Evolutionary conservation across 2,329 filamentous ascomycete species (phyloP), one percentile per base, ranked within the genome.

Genomic region (Ustilaginoidea virens): DNA sequence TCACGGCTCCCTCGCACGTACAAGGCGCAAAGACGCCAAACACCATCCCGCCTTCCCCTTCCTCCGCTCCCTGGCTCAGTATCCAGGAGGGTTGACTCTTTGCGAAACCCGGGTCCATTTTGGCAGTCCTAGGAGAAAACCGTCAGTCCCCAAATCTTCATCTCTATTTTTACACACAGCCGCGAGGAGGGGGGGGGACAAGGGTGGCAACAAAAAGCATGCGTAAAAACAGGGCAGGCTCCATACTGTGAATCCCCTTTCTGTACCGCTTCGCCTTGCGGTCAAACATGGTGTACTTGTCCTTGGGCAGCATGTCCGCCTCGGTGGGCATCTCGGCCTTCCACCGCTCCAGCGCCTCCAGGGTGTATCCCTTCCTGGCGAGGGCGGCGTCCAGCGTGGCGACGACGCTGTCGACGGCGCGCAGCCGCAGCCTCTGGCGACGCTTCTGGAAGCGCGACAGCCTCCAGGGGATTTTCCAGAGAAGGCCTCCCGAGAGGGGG

Each of bases 251-350:
- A 53, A 98, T 86, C 32, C 85, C 82, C 72, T 98, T 98, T 51
- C 90, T 69, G 55, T 96, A 98, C 45, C 72, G 76, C 73, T 86
- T 92, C 53, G 80, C 85, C 58, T 96, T 94, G 44, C 86, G 76
- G 56, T 93, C 87, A 56, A 96, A 98, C 47, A 98, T 79, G 17
- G 83, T 93, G 61, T 98, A 98, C 61, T 98, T 98, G 61, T 98
- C 90, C 56, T 73, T 79, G 26, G 90, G 79, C 52, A 92, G 52
- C 90, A 98, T 98, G 65, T 96, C 85, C 47, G 74, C 69, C 66
- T 98, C 90, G 16, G 74, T 80, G 14, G 90, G 90, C 90, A 98
- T 98, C 57, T 93, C 83, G 21, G 68, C 66, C 64, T 90, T 93
- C 90, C 90, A 98, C 48, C 76, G 62, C 53, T 92, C 79, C 34